Base-by-base conservation (phyloP, 768 basidiomycete genomes). In the Tylopilus balloui region DNA sequence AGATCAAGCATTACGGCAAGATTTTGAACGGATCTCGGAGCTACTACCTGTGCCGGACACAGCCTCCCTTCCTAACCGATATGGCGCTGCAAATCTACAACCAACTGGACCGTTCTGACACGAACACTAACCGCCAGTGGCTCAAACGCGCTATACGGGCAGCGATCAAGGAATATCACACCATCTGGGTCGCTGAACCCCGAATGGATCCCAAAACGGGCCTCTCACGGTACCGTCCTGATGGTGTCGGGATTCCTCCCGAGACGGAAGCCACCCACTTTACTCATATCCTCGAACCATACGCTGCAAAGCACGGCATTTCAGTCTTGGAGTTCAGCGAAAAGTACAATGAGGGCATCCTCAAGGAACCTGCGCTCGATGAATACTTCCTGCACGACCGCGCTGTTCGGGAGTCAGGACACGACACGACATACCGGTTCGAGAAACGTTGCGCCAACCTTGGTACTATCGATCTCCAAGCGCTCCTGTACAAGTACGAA, bases 211-310 rank as follows among this genome's bases (percentile, higher is more conserved):
- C 86, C 38, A 89, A 88, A 70, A 92, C 93, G 14, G 95, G 96
- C 21, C 79, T 99, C 14, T 96, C 94, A 0, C 83, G 96, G 41
- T 99, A 85, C 71, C 84, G 94, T 24, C 95, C 95, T 9, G 91
- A 87, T 52, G 96, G 96, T 13, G 64, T 92, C 10, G 96, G 96
- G 24, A 96, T 99, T 50, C 96, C 95, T 12, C 96, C 96, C 0
- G 96, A 99, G 73, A 99, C 96, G 0, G 96, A 99, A 68, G 96
- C 96, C 3, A 88, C 88, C 7, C 96, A 99, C 72, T 99, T 99
- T 69, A 97, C 93, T 3, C 93, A 96, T 64, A 87, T 98, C 61
- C 81, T 99, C 40, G 92, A 96, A 69, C 96, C 96, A 2, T 98
- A 81, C 63, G 96, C 96, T 28, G 77, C 76, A 45, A 94, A 95